Evolutionary conservation across 768 basidiomycete genomes (phyloP).

Genomic region (Termitomyces sp.): DNA sequence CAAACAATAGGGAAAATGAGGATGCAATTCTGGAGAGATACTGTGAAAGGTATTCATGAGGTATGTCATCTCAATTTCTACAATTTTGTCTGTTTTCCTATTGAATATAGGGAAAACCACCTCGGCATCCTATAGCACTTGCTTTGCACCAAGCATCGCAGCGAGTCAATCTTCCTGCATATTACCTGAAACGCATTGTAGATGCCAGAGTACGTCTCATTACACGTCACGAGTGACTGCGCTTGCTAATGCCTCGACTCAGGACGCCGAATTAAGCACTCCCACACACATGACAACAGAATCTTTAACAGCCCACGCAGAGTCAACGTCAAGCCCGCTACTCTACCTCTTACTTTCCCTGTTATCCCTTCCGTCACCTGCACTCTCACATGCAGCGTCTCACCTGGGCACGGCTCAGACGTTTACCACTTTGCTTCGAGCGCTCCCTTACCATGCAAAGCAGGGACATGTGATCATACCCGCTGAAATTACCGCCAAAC

Average conservation of each 20-base stretch:
- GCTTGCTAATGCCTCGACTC: slow-evolving; percentile 15
- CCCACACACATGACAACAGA: slow-evolving; percentile 65
- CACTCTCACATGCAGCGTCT: slow-evolving; percentile 72
- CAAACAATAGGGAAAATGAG: slow-evolving; percentile 76
- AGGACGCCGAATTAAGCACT: slow-evolving; percentile 67
- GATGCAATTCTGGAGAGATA: slow-evolving; percentile 86
- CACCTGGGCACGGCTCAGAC: slow-evolving; percentile 78
- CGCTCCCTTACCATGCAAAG: slow-evolving; percentile 72
- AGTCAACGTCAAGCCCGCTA: slow-evolving; percentile 76
- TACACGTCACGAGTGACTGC: slow-evolving; percentile 3
- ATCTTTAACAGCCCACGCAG: slow-evolving; percentile 67
- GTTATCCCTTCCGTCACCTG: slow-evolving; percentile 48
- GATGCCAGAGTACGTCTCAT: slow-evolving; percentile 73
- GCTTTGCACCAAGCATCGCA: slow-evolving; percentile 60
- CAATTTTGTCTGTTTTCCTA: slow-evolving; percentile 4
- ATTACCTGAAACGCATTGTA: slow-evolving; percentile 80
- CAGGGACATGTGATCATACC: slow-evolving; percentile 74
- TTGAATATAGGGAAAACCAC: slow-evolving; percentile 59
- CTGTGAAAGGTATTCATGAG: slow-evolving; percentile 61
- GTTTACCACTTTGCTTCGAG: slow-evolving; percentile 67
- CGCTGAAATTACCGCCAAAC: slow-evolving; percentile 75
- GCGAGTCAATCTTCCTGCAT: slow-evolving; percentile 50
- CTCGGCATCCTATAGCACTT: slow-evolving; percentile 76
- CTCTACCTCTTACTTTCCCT: slow-evolving; percentile 75
- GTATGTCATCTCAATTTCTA: slow-evolving; percentile 33